Percentiles rank a stretch among this genome's conserved stretches.
phyloP scores from a whole-genome alignment of 495 filamentous ascomycete genomes.

The Neurospora sp. region DNA sequence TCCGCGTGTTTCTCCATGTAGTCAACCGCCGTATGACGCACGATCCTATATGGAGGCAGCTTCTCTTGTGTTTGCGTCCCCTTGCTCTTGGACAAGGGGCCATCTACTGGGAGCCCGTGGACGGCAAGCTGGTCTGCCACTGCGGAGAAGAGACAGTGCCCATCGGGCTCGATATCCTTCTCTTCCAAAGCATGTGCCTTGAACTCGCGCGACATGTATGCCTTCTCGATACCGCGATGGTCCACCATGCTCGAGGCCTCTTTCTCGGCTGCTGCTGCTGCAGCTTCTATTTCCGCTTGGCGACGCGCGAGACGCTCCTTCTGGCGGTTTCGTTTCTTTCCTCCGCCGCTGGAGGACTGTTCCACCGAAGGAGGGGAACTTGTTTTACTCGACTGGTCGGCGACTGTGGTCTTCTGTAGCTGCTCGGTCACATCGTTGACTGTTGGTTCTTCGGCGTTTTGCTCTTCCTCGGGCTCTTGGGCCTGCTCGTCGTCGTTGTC shows the following conservation, averaged over 20 bases:
- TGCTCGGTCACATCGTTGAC: constrained; percentile 8
- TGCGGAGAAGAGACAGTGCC: constrained; percentile 92
- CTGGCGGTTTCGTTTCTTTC: constrained; percentile 77
- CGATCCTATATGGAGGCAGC: constrained; percentile 37
- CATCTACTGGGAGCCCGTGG: constrained; percentile 27
- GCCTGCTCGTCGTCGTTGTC: background rate
- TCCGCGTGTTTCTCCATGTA: constrained; percentile 44
- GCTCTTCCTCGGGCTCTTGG: background rate
- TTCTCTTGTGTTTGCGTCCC: constrained; percentile 7
- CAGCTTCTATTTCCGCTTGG: constrained; percentile 70
- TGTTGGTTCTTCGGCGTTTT: background rate
- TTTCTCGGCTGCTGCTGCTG: constrained; percentile 51
- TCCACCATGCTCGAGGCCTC: constrained; percentile 71
- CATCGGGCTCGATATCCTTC: constrained; percentile 75
- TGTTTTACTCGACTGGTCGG: background rate
- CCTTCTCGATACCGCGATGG: constrained; percentile 59
- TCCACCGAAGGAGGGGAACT: background rate
- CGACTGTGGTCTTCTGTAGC: constrained; percentile 13
- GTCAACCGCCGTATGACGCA: constrained; percentile 46
- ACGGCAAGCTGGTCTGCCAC: constrained; percentile 70
- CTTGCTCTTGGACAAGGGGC: constrained; percentile 5
- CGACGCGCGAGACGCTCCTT: constrained; percentile 85
- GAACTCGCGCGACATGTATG: constrained; percentile 57
- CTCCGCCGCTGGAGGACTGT: constrained; percentile 7
- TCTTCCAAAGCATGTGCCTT: constrained; percentile 54